A percentile compares a stretch with the other conserved stretches of the same genome.
Evolutionary conservation across 2,329 filamentous ascomycete species (phyloP).

Genomic region (Sarocladium brachiariae): DNA sequence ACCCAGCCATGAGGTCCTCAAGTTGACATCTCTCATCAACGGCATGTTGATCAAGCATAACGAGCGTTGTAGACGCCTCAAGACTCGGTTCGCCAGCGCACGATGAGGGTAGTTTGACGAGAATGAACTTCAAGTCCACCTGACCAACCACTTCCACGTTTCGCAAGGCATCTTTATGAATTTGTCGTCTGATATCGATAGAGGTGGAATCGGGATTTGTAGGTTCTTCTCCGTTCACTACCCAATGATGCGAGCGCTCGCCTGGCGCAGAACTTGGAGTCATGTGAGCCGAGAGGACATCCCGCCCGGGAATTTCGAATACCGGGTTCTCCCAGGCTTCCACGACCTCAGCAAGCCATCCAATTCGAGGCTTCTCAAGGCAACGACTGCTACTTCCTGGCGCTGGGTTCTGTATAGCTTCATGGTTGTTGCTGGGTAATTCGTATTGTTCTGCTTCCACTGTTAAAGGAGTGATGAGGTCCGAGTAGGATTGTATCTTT

Average conservation of each 20-base stretch:
- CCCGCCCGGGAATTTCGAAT: conserved; percentile 47
- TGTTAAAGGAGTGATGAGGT: no score
- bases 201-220: conserved; percentile 22
- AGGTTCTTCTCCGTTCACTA: conserved; percentile 9
- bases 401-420: no score
- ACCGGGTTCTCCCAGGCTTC: conserved; percentile 68
- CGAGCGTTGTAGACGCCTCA: conserved; percentile 43
- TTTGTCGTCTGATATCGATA: conserved; percentile 28
- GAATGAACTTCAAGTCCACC: conserved; percentile 84
- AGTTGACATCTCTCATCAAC: conserved; percentile 83
- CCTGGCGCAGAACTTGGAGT: conserved; percentile 11
- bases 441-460: no score
- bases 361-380: no score
- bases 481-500: background rate
- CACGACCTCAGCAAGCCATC: conserved; percentile 57
- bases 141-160: conserved; percentile 66
- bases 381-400: no score
- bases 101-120: conserved; percentile 49
- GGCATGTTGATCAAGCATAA: conserved; percentile 89
- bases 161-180: conserved; percentile 57
- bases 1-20: conserved; percentile 58
- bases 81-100: background rate
- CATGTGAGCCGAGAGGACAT: conserved; percentile 36
- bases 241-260: background rate
- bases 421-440: no score